Evolutionary conservation across 768 basidiomycete genomes (phyloP).

Genomic region (Coprinopsis strossmayeri): DNA sequence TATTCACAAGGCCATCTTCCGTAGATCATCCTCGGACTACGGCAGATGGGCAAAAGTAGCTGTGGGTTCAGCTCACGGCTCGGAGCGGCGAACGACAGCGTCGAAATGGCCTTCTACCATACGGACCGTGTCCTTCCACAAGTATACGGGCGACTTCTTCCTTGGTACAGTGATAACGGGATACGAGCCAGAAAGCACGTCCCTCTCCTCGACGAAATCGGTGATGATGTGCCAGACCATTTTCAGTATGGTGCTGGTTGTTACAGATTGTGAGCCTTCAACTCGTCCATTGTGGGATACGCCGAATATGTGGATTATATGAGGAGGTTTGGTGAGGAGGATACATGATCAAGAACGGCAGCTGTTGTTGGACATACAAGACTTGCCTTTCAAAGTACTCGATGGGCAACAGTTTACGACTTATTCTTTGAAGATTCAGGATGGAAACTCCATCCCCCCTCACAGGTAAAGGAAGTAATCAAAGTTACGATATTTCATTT

Average conservation of each 20-base stretch:
- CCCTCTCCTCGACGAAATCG: slow-evolving; percentile 91
- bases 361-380: slow-evolving; percentile 99
- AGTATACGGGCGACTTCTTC: slow-evolving; percentile 98
- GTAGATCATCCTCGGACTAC: slow-evolving; percentile 11
- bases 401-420: slow-evolving; percentile 84
- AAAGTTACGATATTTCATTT: slow-evolving; percentile 75
- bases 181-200: slow-evolving; percentile 88
- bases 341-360: slow-evolving; percentile 95
- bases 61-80: slow-evolving; percentile 7
- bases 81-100: slow-evolving; percentile 39
- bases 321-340: slow-evolving; percentile 88
- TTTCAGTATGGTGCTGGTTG: slow-evolving; percentile 96
- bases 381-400: slow-evolving; percentile 79
- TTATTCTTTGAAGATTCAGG: slow-evolving; percentile 88
- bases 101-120: slow-evolving; percentile 96
- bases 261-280: slow-evolving; percentile 94
- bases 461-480: slow-evolving; percentile 87
- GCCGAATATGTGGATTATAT: slow-evolving; percentile 98
- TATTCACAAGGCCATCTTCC: neutral
- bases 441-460: slow-evolving; percentile 90
- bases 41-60: slow-evolving; percentile 9
- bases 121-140: slow-evolving; percentile 99
- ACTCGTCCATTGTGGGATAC: slow-evolving; percentile 93
- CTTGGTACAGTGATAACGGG: slow-evolving; percentile 94
- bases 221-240: slow-evolving; percentile 91